phyloP scores from a whole-genome alignment of 495 filamentous ascomycete species.

The Talaromyces wortmannii region DNA sequence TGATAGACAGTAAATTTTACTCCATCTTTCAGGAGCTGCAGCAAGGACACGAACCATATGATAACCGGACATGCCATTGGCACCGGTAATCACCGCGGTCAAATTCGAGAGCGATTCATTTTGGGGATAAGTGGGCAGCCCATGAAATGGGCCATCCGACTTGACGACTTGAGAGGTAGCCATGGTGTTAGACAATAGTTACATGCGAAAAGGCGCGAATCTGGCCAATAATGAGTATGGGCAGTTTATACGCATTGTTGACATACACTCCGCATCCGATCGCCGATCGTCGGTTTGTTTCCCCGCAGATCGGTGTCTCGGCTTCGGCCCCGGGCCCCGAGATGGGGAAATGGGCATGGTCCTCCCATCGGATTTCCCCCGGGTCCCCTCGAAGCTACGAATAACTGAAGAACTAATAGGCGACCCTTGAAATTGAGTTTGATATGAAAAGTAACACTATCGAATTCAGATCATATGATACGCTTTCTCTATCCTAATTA shows the following conservation, averaged over 20 bases:
- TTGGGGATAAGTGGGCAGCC: conserved; percentile 34
- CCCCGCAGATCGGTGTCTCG: neutral
- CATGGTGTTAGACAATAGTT: neutral
- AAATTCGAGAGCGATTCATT: conserved; percentile 20
- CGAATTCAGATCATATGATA: no score
- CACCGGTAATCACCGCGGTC: conserved; percentile 45
- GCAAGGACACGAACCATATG: conserved; percentile 37
- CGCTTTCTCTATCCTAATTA: no score
- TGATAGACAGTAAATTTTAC: conserved; percentile 40
- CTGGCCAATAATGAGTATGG: neutral
- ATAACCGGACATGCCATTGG: conserved; percentile 42
- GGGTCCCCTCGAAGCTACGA: neutral
- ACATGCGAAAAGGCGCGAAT: neutral
- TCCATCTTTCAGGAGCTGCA: conserved; percentile 34
- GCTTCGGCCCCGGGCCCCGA: neutral
- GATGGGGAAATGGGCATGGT: neutral
- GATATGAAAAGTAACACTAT: no score
- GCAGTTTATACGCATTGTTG: neutral
- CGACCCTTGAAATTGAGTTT: no score
- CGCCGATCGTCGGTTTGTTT: neutral
- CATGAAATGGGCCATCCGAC: conserved; percentile 8
- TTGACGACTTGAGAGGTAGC: conserved; percentile 29
- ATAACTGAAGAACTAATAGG: no score
- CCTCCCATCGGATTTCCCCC: neutral
- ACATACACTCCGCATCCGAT: neutral